Conservation (phyloP, 1,139 yeast genomes). For the Geotrichum aggregatum region DNA sequence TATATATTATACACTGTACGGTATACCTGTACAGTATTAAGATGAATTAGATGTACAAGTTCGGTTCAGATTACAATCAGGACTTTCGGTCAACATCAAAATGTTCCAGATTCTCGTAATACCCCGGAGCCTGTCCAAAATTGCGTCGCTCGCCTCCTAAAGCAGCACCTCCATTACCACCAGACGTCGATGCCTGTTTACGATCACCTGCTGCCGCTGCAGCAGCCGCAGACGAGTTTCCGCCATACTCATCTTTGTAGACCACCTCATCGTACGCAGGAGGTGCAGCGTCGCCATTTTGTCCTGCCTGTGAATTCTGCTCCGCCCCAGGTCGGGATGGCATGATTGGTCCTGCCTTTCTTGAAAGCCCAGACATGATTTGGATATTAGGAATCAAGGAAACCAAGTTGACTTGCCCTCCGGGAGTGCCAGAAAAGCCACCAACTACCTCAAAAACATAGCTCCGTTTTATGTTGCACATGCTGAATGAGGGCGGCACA, state of each 20-base stretch:
- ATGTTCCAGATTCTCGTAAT: slow-evolving; percentile 25
- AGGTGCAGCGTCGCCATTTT: slow-evolving; percentile 22
- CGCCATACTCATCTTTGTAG: slow-evolving; percentile 13
- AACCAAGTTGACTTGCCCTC: slow-evolving; percentile 23
- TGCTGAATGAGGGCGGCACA: slow-evolving; percentile 52
- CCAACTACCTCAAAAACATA: slow-evolving; percentile 47
- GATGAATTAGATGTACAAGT: too few relatives aligned
- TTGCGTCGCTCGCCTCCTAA: slow-evolving; percentile 20
- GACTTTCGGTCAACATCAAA: slow-evolving; percentile 17
- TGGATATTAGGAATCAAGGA: slow-evolving; percentile 5
- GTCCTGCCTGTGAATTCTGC: background rate
- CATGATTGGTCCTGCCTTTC: slow-evolving; percentile 1
- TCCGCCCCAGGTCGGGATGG: slow-evolving; percentile 18
- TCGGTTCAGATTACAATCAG: background rate
- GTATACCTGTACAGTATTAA: too few relatives aligned
- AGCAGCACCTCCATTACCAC: background rate
- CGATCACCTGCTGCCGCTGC: slow-evolving; percentile 6
- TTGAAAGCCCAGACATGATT: slow-evolving; percentile 13
- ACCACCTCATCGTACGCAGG: slow-evolving; percentile 25
- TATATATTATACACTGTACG: too few relatives aligned
- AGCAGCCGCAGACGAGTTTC: slow-evolving; percentile 5
- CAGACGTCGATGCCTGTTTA: background rate
- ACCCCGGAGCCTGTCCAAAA: slow-evolving; percentile 29
- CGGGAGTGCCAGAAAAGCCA: slow-evolving; percentile 42
- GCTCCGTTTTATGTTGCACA: slow-evolving; percentile 54